These are phyloP conservation scores for Scedosporium minutisporum DNA, from an alignment of 2,329 filamentous ascomycete genomes.

Conservation along the genomic window DNA sequence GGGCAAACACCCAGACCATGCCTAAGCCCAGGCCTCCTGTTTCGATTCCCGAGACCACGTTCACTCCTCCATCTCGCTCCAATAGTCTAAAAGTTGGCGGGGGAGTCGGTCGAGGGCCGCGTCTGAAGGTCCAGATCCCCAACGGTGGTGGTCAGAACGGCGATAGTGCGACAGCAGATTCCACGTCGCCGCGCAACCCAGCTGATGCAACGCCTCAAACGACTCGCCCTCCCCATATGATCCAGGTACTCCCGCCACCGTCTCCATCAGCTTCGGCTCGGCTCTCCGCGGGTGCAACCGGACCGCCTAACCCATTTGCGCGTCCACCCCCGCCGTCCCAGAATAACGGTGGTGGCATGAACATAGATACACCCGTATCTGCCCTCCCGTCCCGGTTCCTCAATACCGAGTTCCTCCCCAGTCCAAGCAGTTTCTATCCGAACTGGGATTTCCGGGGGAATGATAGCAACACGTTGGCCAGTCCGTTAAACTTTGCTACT, in stretches of 20 bases:
- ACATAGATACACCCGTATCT: slow-evolving; percentile 67
- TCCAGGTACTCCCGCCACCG: slow-evolving; percentile 76
- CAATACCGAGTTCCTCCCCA: slow-evolving; percentile 76
- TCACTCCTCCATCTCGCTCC: slow-evolving; percentile 66
- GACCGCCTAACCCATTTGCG: slow-evolving; percentile 92
- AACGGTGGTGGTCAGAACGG: slow-evolving; percentile 73
- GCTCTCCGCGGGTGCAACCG: slow-evolving; percentile 81
- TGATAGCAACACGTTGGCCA: slow-evolving; percentile 81
- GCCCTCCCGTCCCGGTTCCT: slow-evolving; percentile 88
- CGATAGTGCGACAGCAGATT: slow-evolving; percentile 64
- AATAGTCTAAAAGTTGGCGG: slow-evolving; percentile 63
- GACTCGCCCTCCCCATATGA: slow-evolving; percentile 33
- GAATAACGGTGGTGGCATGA: slow-evolving; percentile 29
- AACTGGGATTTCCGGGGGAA: slow-evolving; percentile 71
- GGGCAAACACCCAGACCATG: slow-evolving; percentile 37
- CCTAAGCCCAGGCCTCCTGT: slow-evolving; percentile 40
- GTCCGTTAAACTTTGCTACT: slow-evolving; percentile 86
- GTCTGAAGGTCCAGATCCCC: slow-evolving; percentile 89
- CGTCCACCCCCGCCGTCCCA: slow-evolving; percentile 64
- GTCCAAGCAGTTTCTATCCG: slow-evolving; percentile 77
- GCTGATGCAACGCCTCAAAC: slow-evolving; percentile 49
- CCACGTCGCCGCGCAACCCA: slow-evolving; percentile 48
- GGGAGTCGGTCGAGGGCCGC: slow-evolving; percentile 65
- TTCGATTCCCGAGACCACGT: slow-evolving; percentile 52
- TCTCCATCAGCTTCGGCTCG: slow-evolving; percentile 81